A percentile compares a stretch with the other conserved stretches of the same genome.
Conservation (phyloP, 2,329 filamentous ascomycete genomes). For the Orbilia quercus region DNA sequence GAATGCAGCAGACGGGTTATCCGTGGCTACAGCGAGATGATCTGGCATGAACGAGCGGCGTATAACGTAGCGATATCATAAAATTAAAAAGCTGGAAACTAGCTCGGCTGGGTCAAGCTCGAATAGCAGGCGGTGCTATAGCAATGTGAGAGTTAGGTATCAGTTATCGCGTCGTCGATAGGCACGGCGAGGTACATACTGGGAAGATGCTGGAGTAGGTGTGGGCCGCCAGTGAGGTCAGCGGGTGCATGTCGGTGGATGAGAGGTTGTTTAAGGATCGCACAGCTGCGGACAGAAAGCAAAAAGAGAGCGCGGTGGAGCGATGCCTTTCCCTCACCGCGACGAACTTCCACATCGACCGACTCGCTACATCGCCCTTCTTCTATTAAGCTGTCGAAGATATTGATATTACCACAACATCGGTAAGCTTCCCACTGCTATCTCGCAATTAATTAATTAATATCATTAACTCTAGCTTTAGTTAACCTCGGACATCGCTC, state of each 20-base stretch:
- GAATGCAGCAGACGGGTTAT: too few species aligned
- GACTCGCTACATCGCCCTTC: not conserved
- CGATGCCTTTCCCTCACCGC: constrained; percentile 33
- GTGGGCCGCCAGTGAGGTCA: not conserved
- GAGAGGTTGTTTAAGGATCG: constrained; percentile 43
- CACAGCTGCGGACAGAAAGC: constrained; percentile 18
- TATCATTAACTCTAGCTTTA: too few species aligned
- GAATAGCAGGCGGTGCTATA: not conserved
- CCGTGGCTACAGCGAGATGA: not conserved
- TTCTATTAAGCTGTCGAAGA: too few species aligned
- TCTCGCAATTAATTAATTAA: too few species aligned
- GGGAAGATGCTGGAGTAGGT: not conserved
- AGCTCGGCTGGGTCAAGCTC: not conserved
- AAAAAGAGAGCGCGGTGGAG: constrained; percentile 29
- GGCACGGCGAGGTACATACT: not conserved
- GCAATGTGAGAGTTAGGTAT: not conserved
- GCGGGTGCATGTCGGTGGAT: not conserved
- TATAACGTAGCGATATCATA: not conserved
- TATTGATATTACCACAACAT: too few species aligned
- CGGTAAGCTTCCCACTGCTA: too few species aligned
- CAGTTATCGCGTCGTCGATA: too few species aligned
- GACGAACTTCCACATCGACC: constrained; percentile 33
- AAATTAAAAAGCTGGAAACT: not conserved
- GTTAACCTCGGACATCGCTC: too few species aligned
- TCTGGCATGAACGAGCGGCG: not conserved